These are phyloP conservation scores for Gyrodon lividus DNA, from an alignment of 768 basidiomycete genomes.

Conservation along the genomic window DNA sequence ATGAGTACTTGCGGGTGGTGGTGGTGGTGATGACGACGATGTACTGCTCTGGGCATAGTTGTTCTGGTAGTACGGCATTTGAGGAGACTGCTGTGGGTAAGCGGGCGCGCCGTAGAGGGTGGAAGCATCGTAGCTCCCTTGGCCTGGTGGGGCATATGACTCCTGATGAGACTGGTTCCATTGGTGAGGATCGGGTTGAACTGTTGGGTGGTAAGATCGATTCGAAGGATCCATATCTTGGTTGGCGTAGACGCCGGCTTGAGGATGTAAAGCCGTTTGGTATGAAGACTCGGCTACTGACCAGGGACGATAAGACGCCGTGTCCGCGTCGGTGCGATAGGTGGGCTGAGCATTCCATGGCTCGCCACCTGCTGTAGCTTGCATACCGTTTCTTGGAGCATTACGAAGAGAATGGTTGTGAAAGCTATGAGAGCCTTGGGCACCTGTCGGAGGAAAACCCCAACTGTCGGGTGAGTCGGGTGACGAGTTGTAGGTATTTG, in stretches of 20 bases:
- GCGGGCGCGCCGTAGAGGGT: slow-evolving; percentile 23
- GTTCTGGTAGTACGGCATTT: slow-evolving; percentile 31
- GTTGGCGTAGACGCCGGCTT: slow-evolving; percentile 23
- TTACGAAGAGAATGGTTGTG: slow-evolving; percentile 50
- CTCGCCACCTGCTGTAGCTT: slow-evolving; percentile 15
- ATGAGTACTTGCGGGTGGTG: slow-evolving; percentile 34
- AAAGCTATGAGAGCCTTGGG: slow-evolving; percentile 39
- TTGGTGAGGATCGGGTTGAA: slow-evolving; percentile 36
- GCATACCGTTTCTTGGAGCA: slow-evolving; percentile 23
- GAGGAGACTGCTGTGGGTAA: slow-evolving; percentile 30
- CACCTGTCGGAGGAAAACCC: slow-evolving; percentile 44
- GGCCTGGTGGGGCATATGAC: slow-evolving; percentile 26
- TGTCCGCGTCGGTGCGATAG: slow-evolving; percentile 30
- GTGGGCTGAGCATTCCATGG: slow-evolving; percentile 22
- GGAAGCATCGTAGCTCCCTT: slow-evolving; percentile 25
- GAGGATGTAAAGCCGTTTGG: slow-evolving; percentile 29
- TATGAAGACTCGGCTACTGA: slow-evolving; percentile 39
- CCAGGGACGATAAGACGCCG: slow-evolving; percentile 52
- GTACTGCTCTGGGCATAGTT: slow-evolving; percentile 23
- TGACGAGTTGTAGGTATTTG: slow-evolving; percentile 42
- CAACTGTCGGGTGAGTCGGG: slow-evolving; percentile 51
- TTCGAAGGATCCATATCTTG: slow-evolving; percentile 43
- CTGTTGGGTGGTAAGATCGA: slow-evolving; percentile 29
- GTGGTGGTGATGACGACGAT: slow-evolving; percentile 29
- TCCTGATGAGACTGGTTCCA: slow-evolving; percentile 31